Percentiles rank a stretch among this genome's conserved stretches.
Conservation (phyloP, 2,329 filamentous ascomycete species). For the Claviceps capensis region DNA sequence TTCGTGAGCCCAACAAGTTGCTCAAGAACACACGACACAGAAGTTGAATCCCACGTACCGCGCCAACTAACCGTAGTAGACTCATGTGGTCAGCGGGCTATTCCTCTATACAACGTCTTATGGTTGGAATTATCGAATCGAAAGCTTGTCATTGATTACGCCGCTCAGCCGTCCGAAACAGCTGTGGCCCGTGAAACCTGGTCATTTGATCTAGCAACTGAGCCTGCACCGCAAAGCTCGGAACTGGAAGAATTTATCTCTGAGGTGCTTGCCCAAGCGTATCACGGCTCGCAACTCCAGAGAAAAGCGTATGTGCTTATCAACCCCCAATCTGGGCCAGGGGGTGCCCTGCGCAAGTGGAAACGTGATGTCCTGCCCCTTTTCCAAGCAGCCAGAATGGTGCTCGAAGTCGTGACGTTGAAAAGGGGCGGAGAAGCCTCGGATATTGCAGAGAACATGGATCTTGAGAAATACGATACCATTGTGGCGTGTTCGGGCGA, state of each 20-base stretch:
- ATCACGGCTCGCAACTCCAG: slow-evolving; percentile 49
- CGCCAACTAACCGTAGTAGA: slow-evolving; percentile 8
- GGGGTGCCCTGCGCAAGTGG: slow-evolving; percentile 60
- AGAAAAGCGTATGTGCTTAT: slow-evolving; percentile 80
- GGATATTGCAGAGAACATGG: slow-evolving; percentile 60
- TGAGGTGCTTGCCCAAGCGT: slow-evolving; percentile 54
- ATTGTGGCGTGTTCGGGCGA: slow-evolving; percentile 86
- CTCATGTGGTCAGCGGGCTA: slow-evolving; percentile 20
- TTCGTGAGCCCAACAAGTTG: not conserved
- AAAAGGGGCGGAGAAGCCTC: slow-evolving; percentile 62
- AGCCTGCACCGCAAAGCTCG: slow-evolving; percentile 15
- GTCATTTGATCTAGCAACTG: slow-evolving; percentile 30
- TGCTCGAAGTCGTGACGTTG: slow-evolving; percentile 61
- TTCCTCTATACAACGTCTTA: slow-evolving; percentile 73
- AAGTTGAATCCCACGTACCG: not conserved
- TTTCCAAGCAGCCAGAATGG: slow-evolving; percentile 67
- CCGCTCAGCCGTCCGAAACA: slow-evolving; percentile 43
- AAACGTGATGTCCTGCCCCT: slow-evolving; percentile 64
- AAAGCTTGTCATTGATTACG: slow-evolving; percentile 60
- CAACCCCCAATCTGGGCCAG: slow-evolving; percentile 83
- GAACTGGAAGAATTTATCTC: slow-evolving; percentile 48
- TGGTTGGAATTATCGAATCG: slow-evolving; percentile 56
- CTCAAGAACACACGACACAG: not conserved
- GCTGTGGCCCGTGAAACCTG: slow-evolving; percentile 47
- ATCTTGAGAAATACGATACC: slow-evolving; percentile 71